Conservation (phyloP, 345 rosid genomes). For the Eutrema yunnanense region DNA sequence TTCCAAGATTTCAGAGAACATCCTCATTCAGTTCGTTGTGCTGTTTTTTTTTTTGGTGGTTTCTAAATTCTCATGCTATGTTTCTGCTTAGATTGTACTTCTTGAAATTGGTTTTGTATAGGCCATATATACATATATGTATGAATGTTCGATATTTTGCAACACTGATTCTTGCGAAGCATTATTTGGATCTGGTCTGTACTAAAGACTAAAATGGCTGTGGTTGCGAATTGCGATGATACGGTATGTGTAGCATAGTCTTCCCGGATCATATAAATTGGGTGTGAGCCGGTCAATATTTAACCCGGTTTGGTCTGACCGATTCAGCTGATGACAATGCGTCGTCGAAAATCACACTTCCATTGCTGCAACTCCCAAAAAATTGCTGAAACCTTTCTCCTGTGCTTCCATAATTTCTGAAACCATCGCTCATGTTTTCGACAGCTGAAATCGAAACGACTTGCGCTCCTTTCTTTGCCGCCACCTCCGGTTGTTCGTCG, state of each 20-base stretch:
- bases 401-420: neutral
- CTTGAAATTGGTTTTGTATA: conserved; percentile 28
- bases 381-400: neutral
- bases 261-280: neutral
- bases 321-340: neutral
- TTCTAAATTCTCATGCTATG: conserved; percentile 8
- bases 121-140: conserved; percentile 16
- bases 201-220: too few relatives aligned
- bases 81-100: conserved; percentile 20
- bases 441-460: neutral
- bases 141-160: conserved; percentile 11
- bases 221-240: neutral
- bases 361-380: neutral
- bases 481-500: neutral
- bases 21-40: conserved; percentile 16
- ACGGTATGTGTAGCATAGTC: neutral
- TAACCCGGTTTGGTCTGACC: neutral
- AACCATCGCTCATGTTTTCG: neutral
- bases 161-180: conserved; percentile 11
- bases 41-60: conserved; percentile 2
- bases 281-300: neutral
- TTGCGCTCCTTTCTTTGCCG: neutral
- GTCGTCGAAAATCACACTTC: neutral
- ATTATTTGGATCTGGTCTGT: neutral
- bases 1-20: conserved; percentile 13